Evolutionary conservation across 2,329 filamentous ascomycete species (phyloP), one percentile per base, ranked within the genome.

Genomic region (Aspergillus pseudoviridinutans): DNA sequence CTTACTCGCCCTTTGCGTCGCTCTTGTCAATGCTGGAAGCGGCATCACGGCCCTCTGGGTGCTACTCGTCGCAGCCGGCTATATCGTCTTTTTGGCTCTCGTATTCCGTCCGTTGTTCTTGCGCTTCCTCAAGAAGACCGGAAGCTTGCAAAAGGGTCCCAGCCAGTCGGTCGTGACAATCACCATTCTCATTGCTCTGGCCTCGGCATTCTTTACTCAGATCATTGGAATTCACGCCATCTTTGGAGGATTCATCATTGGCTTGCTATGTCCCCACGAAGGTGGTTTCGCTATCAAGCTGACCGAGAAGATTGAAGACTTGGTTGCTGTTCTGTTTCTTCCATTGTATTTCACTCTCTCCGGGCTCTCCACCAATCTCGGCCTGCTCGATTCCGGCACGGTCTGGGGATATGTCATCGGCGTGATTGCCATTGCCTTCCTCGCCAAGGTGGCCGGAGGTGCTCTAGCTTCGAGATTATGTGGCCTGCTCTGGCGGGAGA

Each of bases 281-380:
- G 89, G 90, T 51, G 90, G 92, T 28, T 96, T 96, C 68, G 89
- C 91, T 24, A 94, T 96, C 74, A 92, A 92, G 64, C 79, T 96
- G 44, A 94, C 91, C 0, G 92, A 96, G 70, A 97, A 97, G 79
- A 87, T 97, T 58, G 93, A 97, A 72, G 93, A 97, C 81, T 78
- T 97, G 10, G 87, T 97, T 29, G 86, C 87, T 0, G 87, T 89
- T 1, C 77, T 97, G 1, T 92, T 97, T 65, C 74, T 97, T 9
- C 93, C 93, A 0, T 84, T 97, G 1, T 97, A 97, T 72, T 97
- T 97, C 76, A 92, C 92, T 0, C 84, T 96, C 1, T 97, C 93
- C 1, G 93, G 93, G 3, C 79, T 97, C 7, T 92, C 86, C 71
- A 97, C 93, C 8, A 86, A 97, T 66, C 79, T 97, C 38, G 92